Conservation (phyloP, 2,329 filamentous ascomycete genomes). For the Rachicladosporium sp. region DNA sequence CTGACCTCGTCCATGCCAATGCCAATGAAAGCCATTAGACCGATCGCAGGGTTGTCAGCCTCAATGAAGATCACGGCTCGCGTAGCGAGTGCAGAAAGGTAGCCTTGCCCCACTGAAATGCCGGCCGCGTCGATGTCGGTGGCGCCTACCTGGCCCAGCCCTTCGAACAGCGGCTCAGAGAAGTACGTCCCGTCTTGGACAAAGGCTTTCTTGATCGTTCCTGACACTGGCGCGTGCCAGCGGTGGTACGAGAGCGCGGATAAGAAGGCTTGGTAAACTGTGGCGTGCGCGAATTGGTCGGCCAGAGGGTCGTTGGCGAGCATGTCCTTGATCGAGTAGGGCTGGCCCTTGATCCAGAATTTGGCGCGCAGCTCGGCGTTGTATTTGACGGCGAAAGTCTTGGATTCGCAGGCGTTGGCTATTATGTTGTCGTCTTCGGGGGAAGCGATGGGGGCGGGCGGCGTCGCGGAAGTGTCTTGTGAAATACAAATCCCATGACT, state of each 20-base stretch:
- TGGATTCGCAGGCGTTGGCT: conserved; percentile 53
- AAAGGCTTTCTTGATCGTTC: conserved; percentile 45
- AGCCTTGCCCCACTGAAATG: conserved; percentile 44
- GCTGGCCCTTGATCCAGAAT: conserved; percentile 60
- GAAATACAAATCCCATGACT: conserved; percentile 61
- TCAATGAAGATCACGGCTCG: conserved; percentile 59
- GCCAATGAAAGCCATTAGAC: conserved; percentile 56
- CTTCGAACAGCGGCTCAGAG: conserved; percentile 45
- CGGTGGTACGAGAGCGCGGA: conserved; percentile 57
- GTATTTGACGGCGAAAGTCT: conserved; percentile 40
- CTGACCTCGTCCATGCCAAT: conserved; percentile 70
- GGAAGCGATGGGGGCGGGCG: conserved; percentile 47
- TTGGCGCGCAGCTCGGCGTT: conserved; percentile 43
- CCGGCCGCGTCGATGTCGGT: conserved; percentile 32
- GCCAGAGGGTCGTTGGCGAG: conserved; percentile 44
- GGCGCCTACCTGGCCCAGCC: conserved; percentile 25
- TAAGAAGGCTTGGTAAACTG: conserved; percentile 59
- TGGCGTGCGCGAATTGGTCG: conserved; percentile 47
- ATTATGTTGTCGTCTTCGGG: conserved; percentile 45
- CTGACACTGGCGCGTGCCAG: conserved; percentile 58
- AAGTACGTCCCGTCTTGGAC: conserved; percentile 56
- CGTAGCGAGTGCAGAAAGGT: conserved; percentile 55
- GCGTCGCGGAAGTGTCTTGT: conserved; percentile 45
- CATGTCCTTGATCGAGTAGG: conserved; percentile 42
- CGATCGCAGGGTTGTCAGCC: conserved; percentile 54